phyloP scores from a whole-genome alignment of 805 yeast species.

The Ogataea wickerhamii region DNA sequence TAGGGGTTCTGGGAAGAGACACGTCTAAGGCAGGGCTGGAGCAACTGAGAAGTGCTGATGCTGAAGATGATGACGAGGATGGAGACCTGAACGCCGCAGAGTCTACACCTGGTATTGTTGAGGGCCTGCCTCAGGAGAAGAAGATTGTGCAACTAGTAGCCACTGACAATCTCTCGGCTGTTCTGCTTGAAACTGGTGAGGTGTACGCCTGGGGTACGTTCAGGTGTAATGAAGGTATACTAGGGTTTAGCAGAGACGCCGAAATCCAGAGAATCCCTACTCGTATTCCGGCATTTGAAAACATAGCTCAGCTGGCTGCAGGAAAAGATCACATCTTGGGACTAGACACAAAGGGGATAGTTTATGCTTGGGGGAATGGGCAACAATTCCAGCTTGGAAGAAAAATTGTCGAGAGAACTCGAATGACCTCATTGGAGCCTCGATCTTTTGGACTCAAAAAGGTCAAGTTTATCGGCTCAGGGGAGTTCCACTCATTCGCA shows the following conservation, averaged over 20 bases:
- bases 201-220: conserved; percentile 98
- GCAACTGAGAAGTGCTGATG: conserved; percentile 64
- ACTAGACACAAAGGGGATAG: conserved; percentile 78
- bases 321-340: conserved; percentile 94
- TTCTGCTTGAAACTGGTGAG: conserved; percentile 73
- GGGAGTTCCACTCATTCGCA: conserved; percentile 96
- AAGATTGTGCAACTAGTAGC: conserved; percentile 82
- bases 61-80: conserved; percentile 57
- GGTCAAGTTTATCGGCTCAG: conserved; percentile 79
- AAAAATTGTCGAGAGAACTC: conserved; percentile 73
- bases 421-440: conserved; percentile 70
- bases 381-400: conserved; percentile 92
- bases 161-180: conserved; percentile 87
- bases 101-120: conserved; percentile 82
- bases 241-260: conserved; percentile 72
- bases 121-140: conserved; percentile 53
- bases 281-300: conserved; percentile 55
- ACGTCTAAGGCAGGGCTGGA: conserved; percentile 61
- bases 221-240: conserved; percentile 85
- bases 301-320: conserved; percentile 77
- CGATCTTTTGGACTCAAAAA: conserved; percentile 79
- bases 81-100: conserved; percentile 87
- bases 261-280: conserved; percentile 65
- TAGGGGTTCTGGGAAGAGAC: conserved; percentile 86
- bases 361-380: conserved; percentile 97